Percentiles rank a stretch among this genome's conserved stretches.
phyloP scores from a whole-genome alignment of 768 basidiomycete species.

The Collybia sordida region DNA sequence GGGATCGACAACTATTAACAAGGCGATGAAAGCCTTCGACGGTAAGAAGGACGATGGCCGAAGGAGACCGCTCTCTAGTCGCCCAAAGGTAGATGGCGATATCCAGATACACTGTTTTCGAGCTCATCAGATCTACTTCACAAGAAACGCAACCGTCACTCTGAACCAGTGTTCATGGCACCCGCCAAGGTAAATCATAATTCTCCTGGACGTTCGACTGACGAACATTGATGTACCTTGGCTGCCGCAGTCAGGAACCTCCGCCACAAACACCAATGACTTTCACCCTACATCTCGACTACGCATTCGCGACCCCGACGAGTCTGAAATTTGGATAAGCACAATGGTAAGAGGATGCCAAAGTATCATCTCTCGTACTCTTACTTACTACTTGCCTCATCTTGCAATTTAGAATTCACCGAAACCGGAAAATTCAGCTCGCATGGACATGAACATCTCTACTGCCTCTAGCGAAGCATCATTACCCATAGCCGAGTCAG shows the following conservation, averaged over 20 bases:
- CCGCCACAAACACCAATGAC: background rate
- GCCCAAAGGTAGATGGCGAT: no score
- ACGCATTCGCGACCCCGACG: background rate
- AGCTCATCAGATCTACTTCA: no score
- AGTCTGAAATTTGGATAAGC: background rate
- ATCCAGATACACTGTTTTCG: no score
- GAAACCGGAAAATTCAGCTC: no score
- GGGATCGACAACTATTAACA: background rate
- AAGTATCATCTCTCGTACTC: no score
- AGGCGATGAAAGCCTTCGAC: background rate
- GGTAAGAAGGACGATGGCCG: no score
- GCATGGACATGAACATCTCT: background rate
- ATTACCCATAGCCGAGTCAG: constrained; percentile 24
- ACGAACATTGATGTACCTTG: background rate
- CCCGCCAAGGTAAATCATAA: background rate
- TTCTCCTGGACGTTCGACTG: background rate
- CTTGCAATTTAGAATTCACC: no score
- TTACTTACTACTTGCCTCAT: no score
- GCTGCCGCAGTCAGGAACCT: background rate
- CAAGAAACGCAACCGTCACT: no score
- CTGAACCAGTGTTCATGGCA: no score
- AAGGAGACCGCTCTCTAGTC: no score
- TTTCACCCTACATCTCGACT: background rate
- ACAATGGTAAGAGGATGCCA: background rate
- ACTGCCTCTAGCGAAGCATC: constrained; percentile 17